Evolutionary conservation across 2,329 filamentous ascomycete species (phyloP).

Genomic region (Botryosphaeria agaves): DNA sequence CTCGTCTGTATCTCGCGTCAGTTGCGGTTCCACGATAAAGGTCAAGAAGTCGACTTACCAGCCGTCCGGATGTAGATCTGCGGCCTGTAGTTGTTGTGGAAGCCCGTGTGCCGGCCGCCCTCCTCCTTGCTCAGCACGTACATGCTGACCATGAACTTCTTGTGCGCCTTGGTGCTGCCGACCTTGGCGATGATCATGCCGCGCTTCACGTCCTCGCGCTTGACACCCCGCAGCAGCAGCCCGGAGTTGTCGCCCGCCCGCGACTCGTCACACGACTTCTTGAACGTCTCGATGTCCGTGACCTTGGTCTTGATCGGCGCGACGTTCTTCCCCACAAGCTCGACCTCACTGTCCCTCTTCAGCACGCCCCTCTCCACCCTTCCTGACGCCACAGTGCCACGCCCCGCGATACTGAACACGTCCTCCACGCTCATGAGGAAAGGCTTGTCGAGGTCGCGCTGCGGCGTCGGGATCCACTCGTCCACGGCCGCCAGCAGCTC

Average conservation of each 20-base stretch:
- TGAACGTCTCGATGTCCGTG: conserved; percentile 99
- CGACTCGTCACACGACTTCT: conserved; percentile 97
- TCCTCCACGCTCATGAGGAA: conserved; percentile 96
- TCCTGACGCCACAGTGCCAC: conserved; percentile 91
- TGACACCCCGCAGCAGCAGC: conserved; percentile 85
- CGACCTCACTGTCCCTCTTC: conserved; percentile 88
- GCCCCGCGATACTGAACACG: conserved; percentile 45
- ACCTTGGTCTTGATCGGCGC: conserved; percentile 94
- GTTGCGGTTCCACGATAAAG: background rate
- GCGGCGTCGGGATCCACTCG: conserved; percentile 86
- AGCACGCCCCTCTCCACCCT: conserved; percentile 91
- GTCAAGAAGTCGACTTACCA: too few species aligned
- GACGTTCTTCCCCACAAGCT: conserved; percentile 75
- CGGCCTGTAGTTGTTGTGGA: conserved; percentile 89
- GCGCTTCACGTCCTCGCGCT: conserved; percentile 83
- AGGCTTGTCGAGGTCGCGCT: conserved; percentile 90
- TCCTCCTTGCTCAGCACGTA: conserved; percentile 97
- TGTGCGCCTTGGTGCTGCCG: conserved; percentile 69
- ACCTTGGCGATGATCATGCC: conserved; percentile 89
- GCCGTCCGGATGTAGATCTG: conserved; percentile 93
- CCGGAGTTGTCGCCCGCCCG: conserved; percentile 96
- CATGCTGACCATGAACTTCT: conserved; percentile 85
- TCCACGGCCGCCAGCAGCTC: conserved; percentile 83
- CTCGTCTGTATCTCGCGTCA: conserved; percentile 29
- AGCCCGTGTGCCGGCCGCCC: conserved; percentile 91